Conservation (phyloP, 2,329 filamentous ascomycete genomes). For the Aspergillus oerlinghausenensis region DNA sequence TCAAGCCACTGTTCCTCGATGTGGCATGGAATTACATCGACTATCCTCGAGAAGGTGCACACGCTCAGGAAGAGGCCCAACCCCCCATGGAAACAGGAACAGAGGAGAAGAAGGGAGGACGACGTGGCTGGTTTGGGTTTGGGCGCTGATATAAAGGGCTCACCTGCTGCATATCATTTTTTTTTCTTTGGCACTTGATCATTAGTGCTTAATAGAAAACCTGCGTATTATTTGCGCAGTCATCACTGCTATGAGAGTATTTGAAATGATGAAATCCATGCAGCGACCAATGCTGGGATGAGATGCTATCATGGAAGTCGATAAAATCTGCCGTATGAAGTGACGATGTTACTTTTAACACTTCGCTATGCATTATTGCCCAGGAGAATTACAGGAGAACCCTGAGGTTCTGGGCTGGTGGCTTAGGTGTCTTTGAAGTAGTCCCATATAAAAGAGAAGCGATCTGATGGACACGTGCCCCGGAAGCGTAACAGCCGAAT, state of each 20-base stretch:
- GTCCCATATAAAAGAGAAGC: too few species aligned
- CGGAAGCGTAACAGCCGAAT: constrained; percentile 6
- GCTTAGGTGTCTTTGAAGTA: neutral
- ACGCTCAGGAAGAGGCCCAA: constrained; percentile 25
- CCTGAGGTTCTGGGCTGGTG: neutral
- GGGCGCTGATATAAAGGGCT: constrained; percentile 31
- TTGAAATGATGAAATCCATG: neutral
- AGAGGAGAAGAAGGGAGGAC: constrained; percentile 50
- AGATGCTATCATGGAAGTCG: neutral
- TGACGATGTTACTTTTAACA: neutral
- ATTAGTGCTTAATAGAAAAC: neutral
- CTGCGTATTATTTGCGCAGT: neutral
- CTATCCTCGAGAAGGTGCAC: constrained; percentile 63
- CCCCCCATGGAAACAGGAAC: constrained; percentile 21
- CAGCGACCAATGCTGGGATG: neutral
- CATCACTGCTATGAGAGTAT: neutral
- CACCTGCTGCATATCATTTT: neutral
- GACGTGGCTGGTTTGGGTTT: constrained; percentile 76
- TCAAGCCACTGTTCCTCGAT: constrained; percentile 94
- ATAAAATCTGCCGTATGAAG: neutral
- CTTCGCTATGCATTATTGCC: too few species aligned
- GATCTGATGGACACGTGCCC: neutral
- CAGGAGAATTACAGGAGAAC: neutral
- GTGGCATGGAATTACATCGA: constrained; percentile 97
- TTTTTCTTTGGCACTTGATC: neutral